A percentile compares a stretch with the other conserved stretches of the same genome.
Evolutionary conservation across 1,139 yeast species (phyloP).

Genomic region (Yamadazyma diddensiae): DNA sequence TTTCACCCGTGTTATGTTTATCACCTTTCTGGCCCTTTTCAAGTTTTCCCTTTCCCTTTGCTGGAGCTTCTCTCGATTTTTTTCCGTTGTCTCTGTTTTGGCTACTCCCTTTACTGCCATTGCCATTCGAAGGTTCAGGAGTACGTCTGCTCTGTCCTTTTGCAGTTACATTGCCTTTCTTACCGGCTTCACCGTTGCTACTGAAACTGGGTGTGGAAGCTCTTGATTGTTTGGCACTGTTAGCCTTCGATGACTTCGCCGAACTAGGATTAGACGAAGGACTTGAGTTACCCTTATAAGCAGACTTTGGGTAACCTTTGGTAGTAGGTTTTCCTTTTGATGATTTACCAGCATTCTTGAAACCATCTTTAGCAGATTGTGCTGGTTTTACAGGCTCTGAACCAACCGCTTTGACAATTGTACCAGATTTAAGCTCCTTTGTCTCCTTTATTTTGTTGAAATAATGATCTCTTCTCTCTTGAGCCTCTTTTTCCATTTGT

Average conservation of each 20-base stretch:
- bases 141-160: too few species aligned
- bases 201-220: not conserved
- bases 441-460: slow-evolving; percentile 31
- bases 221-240: not conserved
- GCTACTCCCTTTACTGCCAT: too few species aligned
- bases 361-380: slow-evolving; percentile 4
- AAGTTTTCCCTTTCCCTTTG: too few species aligned
- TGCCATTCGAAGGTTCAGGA: too few species aligned
- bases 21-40: too few species aligned
- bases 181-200: too few species aligned
- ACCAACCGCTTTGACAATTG: slow-evolving; percentile 44
- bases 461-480: slow-evolving; percentile 40
- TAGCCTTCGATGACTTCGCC: slow-evolving; percentile 6
- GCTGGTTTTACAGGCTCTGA: slow-evolving; percentile 18
- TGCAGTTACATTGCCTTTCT: too few species aligned
- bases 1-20: too few species aligned
- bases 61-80: too few species aligned
- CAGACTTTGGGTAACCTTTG: slow-evolving; percentile 5
- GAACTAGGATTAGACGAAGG: slow-evolving; percentile 4
- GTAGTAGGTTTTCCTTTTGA: slow-evolving; percentile 4
- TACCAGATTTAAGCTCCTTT: slow-evolving; percentile 35
- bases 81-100: too few species aligned
- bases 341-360: slow-evolving; percentile 6
- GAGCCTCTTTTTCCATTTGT: slow-evolving; percentile 24
- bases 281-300: slow-evolving; percentile 4